A percentile compares a stretch with the other conserved stretches of the same genome.
Conservation (phyloP, 108 stramenopile genomes). For the Pseudonitzschia pungens region DNA sequence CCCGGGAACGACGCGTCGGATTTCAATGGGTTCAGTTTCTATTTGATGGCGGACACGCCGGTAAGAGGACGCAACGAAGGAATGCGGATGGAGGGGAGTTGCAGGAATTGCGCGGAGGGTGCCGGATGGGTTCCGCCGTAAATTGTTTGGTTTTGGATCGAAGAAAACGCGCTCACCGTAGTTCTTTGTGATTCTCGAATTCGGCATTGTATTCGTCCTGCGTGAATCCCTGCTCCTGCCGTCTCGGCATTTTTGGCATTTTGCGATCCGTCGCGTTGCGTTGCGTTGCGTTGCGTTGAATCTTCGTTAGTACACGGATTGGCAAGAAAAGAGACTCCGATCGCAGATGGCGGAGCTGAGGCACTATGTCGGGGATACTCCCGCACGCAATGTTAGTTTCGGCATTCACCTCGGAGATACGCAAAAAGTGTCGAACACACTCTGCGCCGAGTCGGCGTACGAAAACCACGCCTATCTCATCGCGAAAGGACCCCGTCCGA, state of each 20-base stretch:
- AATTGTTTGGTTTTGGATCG: not conserved
- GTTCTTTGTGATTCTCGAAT: not conserved
- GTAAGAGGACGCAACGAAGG: not conserved
- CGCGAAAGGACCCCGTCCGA: conserved; percentile 21
- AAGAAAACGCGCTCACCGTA: not conserved
- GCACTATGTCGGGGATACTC: not conserved
- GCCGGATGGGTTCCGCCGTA: not conserved
- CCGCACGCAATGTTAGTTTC: not conserved
- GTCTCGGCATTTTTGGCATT: not conserved
- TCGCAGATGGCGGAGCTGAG: conserved; percentile 11
- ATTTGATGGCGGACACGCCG: conserved; percentile 14
- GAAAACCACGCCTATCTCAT: conserved; percentile 2
- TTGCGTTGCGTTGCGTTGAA: no score
- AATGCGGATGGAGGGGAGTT: not conserved
- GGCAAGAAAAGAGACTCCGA: conserved; percentile 12
- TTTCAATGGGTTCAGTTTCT: conserved; percentile 21
- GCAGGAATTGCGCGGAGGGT: not conserved
- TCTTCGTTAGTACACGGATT: conserved; percentile 9
- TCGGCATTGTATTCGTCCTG: not conserved
- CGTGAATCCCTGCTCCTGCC: not conserved
- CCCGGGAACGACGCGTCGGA: not conserved
- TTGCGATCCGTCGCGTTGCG: not conserved
- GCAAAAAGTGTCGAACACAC: conserved; percentile 18
- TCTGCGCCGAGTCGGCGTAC: conserved; percentile 23
- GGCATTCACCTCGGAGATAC: conserved; percentile 14